These are phyloP conservation scores for Eucalyptus viminalis DNA, from an alignment of 345 rosid species.

Conservation along the genomic window DNA sequence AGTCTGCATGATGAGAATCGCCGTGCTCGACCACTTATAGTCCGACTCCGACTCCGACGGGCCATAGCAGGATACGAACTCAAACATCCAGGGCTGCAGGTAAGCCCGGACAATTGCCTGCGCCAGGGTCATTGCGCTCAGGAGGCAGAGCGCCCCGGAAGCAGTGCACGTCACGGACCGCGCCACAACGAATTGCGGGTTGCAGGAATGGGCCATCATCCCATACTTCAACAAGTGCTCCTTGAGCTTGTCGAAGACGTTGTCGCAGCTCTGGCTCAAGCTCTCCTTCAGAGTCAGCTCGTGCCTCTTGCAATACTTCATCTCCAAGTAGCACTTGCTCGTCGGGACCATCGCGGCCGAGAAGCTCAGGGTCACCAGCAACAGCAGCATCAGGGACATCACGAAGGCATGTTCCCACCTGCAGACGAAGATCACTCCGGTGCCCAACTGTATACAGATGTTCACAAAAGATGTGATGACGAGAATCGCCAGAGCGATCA, in stretches of 20 bases:
- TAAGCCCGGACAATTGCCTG: slow-evolving; percentile 51
- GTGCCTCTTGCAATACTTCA: slow-evolving; percentile 39
- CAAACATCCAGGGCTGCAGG: slow-evolving; percentile 32
- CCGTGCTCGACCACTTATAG: slow-evolving; percentile 58
- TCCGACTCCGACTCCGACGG: slow-evolving; percentile 25
- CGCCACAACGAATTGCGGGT: slow-evolving; percentile 77
- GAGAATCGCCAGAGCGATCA: slow-evolving; percentile 72
- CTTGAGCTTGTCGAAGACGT: slow-evolving; percentile 26
- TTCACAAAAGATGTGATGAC: slow-evolving; percentile 62
- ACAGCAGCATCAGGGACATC: slow-evolving; percentile 44
- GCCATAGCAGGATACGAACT: slow-evolving; percentile 30
- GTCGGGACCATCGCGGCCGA: slow-evolving; percentile 49
- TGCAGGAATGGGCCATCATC: slow-evolving; percentile 89
- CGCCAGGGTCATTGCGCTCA: slow-evolving; percentile 40
- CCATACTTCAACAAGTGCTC: slow-evolving; percentile 51
- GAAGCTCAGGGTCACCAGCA: slow-evolving; percentile 45
- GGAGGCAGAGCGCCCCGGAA: slow-evolving; percentile 67
- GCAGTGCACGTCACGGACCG: slow-evolving; percentile 79
- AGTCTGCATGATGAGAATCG: slow-evolving; percentile 48
- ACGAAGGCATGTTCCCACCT: slow-evolving; percentile 43
- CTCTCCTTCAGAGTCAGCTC: slow-evolving; percentile 41
- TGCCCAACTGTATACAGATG: slow-evolving; percentile 61
- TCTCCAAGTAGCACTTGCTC: slow-evolving; percentile 36
- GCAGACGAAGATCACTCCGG: slow-evolving; percentile 59
- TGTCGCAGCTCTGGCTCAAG: slow-evolving; percentile 8